Evolutionary conservation across 805 yeast species (phyloP).

Genomic region (Sungouiella blattae): DNA sequence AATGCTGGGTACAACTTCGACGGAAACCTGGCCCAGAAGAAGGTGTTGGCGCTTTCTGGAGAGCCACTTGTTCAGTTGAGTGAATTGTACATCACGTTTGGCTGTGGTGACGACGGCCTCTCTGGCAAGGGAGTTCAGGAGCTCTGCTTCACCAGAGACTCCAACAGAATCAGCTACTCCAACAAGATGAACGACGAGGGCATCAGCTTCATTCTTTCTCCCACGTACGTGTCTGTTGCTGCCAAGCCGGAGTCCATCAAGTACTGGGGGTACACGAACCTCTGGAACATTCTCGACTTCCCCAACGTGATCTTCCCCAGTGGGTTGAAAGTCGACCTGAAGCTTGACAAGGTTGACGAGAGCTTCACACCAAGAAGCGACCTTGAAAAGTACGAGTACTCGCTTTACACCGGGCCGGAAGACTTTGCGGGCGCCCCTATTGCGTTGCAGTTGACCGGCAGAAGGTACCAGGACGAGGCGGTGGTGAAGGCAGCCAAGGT

Average conservation of each 20-base stretch:
- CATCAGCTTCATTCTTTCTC: conserved; percentile 15
- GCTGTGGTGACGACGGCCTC: conserved; percentile 16
- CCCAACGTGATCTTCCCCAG: conserved; percentile 20
- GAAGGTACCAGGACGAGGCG: conserved; percentile 16
- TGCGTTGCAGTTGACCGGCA: conserved; percentile 17
- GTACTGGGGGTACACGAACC: conserved; percentile 19
- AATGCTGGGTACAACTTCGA: conserved; percentile 16
- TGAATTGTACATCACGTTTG: conserved; percentile 10
- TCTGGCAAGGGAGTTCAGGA: conserved; percentile 14
- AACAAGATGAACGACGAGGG: conserved; percentile 8
- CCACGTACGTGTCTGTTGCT: conserved; percentile 17
- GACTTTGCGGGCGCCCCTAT: conserved; percentile 16
- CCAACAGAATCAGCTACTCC: conserved; percentile 10
- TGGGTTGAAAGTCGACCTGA: conserved; percentile 14
- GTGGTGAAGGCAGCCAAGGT: conserved; percentile 17
- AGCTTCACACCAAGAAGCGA: conserved; percentile 14
- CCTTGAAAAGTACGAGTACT: conserved; percentile 17
- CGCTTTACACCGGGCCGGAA: conserved; percentile 16
- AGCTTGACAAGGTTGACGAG: conserved; percentile 12
- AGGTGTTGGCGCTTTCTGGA: conserved; percentile 9
- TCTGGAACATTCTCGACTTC: conserved; percentile 18
- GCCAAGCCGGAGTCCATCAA: conserved; percentile 13
- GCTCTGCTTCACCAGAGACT: conserved; percentile 11
- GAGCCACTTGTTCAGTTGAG: conserved; percentile 13
- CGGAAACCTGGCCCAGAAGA: conserved; percentile 13